A percentile compares a stretch with the other conserved stretches of the same genome.
Conservation (phyloP, 169 alveolate species). For the Babesia ovis region DNA sequence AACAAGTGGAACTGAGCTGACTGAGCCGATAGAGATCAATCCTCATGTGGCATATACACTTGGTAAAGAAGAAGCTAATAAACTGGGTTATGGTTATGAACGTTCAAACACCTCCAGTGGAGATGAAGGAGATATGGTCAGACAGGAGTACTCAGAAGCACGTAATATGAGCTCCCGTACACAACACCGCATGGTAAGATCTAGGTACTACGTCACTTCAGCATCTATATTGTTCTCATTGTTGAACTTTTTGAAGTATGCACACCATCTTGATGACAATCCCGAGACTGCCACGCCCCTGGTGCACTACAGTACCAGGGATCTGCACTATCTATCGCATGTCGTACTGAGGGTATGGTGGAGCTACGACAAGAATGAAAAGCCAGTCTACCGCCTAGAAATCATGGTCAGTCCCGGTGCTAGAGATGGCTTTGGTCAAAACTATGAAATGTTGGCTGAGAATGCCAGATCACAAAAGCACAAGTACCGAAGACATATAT, state of each 20-base stretch:
- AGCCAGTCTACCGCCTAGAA: slow-evolving; percentile 73
- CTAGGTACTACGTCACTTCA: slow-evolving; percentile 87
- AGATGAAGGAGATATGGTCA: slow-evolving; percentile 75
- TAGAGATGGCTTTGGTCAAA: slow-evolving; percentile 80
- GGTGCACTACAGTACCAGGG: slow-evolving; percentile 72
- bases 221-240: slow-evolving; percentile 84
- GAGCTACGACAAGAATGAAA: slow-evolving; percentile 57
- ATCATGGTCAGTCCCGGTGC: slow-evolving; percentile 84
- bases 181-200: slow-evolving; percentile 85
- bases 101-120: slow-evolving; percentile 1
- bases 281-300: slow-evolving; percentile 63
- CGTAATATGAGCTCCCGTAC: slow-evolving; percentile 79
- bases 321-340: slow-evolving; percentile 82
- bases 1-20: slow-evolving; percentile 12
- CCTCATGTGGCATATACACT: slow-evolving; percentile 76
- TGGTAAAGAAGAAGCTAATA: slow-evolving; percentile 51
- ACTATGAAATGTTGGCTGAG: slow-evolving; percentile 68
- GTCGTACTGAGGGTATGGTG: slow-evolving; percentile 84
- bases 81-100: slow-evolving; percentile 20
- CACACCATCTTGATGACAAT: slow-evolving; percentile 66
- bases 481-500: slow-evolving; percentile 72
- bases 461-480: slow-evolving; percentile 76
- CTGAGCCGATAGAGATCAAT: slow-evolving; percentile 73
- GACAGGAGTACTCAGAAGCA: slow-evolving; percentile 84
- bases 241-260: slow-evolving; percentile 74